These are phyloP conservation scores for Malassezia caprae DNA, from an alignment of 1,284 basidiomycete species.

Conservation along the genomic window DNA sequence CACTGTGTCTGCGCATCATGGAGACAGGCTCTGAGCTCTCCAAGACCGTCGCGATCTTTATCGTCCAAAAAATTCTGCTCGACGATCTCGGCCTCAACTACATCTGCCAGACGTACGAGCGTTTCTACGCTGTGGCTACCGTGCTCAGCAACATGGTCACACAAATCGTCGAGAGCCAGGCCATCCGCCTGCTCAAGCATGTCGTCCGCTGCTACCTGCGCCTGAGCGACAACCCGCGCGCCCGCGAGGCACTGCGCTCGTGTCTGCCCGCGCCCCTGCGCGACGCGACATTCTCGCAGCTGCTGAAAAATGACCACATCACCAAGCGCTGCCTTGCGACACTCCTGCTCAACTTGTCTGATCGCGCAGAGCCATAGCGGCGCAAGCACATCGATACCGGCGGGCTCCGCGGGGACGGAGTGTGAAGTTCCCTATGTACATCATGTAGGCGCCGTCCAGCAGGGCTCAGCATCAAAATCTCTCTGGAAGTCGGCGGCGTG, in stretches of 20 bases:
- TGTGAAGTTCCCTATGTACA: neutral
- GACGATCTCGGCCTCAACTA: constrained; percentile 97
- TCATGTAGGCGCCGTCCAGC: neutral
- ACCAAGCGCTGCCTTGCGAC: constrained; percentile 75
- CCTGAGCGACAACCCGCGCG: constrained; percentile 91
- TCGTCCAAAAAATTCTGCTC: constrained; percentile 96
- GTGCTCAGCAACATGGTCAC: constrained; percentile 99
- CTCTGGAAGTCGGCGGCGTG: neutral
- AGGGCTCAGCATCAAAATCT: neutral
- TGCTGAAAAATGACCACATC: constrained; percentile 57
- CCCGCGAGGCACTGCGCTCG: constrained; percentile 85
- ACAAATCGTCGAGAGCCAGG: constrained; percentile 68
- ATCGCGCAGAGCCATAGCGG: constrained; percentile 48
- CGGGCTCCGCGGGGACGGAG: neutral
- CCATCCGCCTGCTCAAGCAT: constrained; percentile 90
- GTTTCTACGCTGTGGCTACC: constrained; percentile 97
- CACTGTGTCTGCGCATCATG: constrained; percentile 97
- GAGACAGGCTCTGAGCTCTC: constrained; percentile 98
- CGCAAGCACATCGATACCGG: neutral
- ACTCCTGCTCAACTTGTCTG: constrained; percentile 74
- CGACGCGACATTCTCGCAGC: constrained; percentile 80
- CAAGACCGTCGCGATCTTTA: constrained; percentile 99
- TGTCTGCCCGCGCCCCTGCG: constrained; percentile 93
- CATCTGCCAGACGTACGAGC: constrained; percentile 98
- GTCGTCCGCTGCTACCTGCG: constrained; percentile 95